These are phyloP conservation scores for Xerocomus minutiporus DNA, from an alignment of 1,284 basidiomycete genomes.

Conservation along the genomic window DNA sequence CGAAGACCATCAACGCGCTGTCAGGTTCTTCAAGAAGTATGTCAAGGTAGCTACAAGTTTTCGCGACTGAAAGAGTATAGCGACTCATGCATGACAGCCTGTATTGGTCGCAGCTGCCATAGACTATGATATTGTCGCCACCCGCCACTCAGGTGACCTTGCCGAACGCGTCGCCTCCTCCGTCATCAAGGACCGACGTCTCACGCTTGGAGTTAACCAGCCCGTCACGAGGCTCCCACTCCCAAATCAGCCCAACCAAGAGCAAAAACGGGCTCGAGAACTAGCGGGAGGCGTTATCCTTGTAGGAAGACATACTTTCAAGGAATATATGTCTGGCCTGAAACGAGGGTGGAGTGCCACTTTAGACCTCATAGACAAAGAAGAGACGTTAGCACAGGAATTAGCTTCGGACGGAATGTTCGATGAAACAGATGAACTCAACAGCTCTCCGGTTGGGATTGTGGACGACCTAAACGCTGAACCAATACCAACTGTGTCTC, in stretches of 20 bases:
- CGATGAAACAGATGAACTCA: slow-evolving; percentile 53
- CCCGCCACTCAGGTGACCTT: slow-evolving; percentile 84
- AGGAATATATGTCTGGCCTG: slow-evolving; percentile 91
- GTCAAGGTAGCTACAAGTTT: slow-evolving; percentile 71
- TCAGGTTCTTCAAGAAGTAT: slow-evolving; percentile 91
- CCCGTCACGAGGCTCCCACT: slow-evolving; percentile 39
- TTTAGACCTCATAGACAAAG: slow-evolving; percentile 65
- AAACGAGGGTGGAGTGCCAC: slow-evolving; percentile 82
- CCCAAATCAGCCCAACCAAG: slow-evolving; percentile 55
- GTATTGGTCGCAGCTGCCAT: slow-evolving; percentile 91
- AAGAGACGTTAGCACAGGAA: slow-evolving; percentile 68
- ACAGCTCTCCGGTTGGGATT: slow-evolving; percentile 23
- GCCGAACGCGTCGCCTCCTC: slow-evolving; percentile 71
- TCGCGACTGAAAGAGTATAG: slow-evolving; percentile 1
- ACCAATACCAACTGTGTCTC: slow-evolving; percentile 39
- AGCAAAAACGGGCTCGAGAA: slow-evolving; percentile 57
- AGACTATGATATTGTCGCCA: slow-evolving; percentile 83
- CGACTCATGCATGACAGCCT: slow-evolving; percentile 52
- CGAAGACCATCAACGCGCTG: slow-evolving; percentile 81
- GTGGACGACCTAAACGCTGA: slow-evolving; percentile 32
- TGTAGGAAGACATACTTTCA: slow-evolving; percentile 88
- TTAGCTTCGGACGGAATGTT: slow-evolving; percentile 75
- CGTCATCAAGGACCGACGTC: slow-evolving; percentile 61
- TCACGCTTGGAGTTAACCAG: slow-evolving; percentile 59
- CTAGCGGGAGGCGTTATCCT: slow-evolving; percentile 82